Evolutionary conservation across 176 grass and related monocot species (phyloP), one percentile per base, ranked within the genome.

Genomic region (Oryza longistaminata): DNA sequence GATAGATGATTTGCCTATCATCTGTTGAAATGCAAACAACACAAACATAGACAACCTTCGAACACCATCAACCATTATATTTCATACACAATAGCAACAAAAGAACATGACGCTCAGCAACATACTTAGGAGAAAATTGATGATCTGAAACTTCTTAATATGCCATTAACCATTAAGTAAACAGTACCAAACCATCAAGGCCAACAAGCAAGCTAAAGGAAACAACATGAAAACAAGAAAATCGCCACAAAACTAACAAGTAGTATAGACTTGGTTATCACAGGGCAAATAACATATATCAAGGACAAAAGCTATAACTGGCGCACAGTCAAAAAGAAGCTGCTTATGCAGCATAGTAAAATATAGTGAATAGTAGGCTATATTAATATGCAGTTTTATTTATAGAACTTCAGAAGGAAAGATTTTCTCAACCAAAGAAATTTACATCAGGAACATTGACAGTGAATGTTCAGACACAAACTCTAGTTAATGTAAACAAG

Each of bases 351-450:
- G 61, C 2, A 37, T 29, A 61, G 10, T 24, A 33, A 6, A 43
- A 60, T 29, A 21, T 74, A 52, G 26, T 35, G 21, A 76, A 40
- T 53, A 44, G 4, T 0, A 76, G 60, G 74, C 3, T 40, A 74
- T n/a, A 31, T 1, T 76, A 76, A 70, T 19, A 42, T 27, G 66
- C 7, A 78, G 1, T 72, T 78, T 22, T 43, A 10, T 26, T 46
- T n/a, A 64, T 6, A 37, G 44, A 34, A 55, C 9, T 73, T 65
- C 17, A 58, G 14, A 53, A 64, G 17, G 27, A 64, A 76, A 76
- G 1, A 68, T 73, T 66, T 62, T 65, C 11, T 39, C 39, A 27
- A 85, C 27, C 48, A 35, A 53, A 48, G 26, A 69, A 85, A 81
- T n/a, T 17, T 8, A 70, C 13, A 70, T 12, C 49, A 85, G 22